Base-by-base conservation (phyloP, 257 asterid genomes). In the Solanum sitiens region DNA sequence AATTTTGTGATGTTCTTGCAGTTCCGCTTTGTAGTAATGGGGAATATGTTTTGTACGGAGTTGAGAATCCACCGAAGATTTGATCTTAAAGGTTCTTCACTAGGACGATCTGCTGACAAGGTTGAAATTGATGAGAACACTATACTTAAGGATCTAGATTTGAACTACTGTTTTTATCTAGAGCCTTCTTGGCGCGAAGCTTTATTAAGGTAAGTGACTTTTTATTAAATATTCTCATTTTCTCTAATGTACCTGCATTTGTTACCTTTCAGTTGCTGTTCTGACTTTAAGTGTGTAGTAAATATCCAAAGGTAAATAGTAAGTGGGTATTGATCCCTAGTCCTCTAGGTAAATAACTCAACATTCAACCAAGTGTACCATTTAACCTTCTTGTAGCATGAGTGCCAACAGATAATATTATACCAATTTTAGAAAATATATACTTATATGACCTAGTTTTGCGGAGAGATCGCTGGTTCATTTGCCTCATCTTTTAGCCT, bases 11-110 rank as follows among this genome's bases (percentile, higher is more conserved):
- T 0, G 73, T 44, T 87, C 88, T 67, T 91, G 93, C 98, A 97
- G 99, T 95, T 97, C 88, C 96, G 98, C 27, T 97, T 97, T 74
- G 98, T 95, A 25, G 99, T 96, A 25, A 97, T 97, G 99, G 99
- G 99, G 87, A 97, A 97, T 89, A 92, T 97, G 99, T 97, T 96
- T 93, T 95, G 98, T 96, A 96, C 99, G 76, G 99, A 93, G 91
- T 89, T 97, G 75, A 90, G 99, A 89, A 96, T 97, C 94, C 99
- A 96, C 86, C 92, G 98, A 61, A 93, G 98, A 91, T 97, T 97
- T 89, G 99, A 97, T 89, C 88, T 97, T 87, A 97, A 97, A 91
- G 99, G 99, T 80, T 97, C 99, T 89, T 94, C 98, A 21, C 92
- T 97, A 89, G 99, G 99, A 76, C 98, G 99, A 86, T 97, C 98